Evolutionary conservation across 2,329 filamentous ascomycete genomes (phyloP), one percentile per base, ranked within the genome.

Genomic region (Diaporthe australafricana): DNA sequence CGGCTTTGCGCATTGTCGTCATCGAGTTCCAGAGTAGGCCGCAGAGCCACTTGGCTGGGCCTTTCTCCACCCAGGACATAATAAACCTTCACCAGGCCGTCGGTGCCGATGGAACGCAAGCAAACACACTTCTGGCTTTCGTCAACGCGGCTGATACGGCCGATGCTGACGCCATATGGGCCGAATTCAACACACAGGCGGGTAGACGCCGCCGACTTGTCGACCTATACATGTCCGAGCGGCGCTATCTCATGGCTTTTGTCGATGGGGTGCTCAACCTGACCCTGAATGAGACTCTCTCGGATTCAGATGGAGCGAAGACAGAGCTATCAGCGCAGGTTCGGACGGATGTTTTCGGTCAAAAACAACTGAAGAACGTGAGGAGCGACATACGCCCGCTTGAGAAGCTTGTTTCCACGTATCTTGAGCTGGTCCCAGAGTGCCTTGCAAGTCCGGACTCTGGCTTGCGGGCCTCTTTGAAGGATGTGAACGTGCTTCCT

Each of bases 21-120:
- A 83, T 96, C 56, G 96, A 98, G 86, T 93, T 93, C 86, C 96
- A 98, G 82, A 89, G 89, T 75, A 90, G 94, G 45, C 86, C 94
- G n/a, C 87, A 90, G n/a, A 87, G 87, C 56, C 91, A 95, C 76
- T 87, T 98, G 1, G 86, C 91, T 52, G 89, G 88, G 17, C 90
- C 91, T 1, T 89, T 96, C 70, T 94, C 94, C 0, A 91, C 92
- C 57, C 94, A 96, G 76, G 94, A 97, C 84, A 86, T 91, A 20
- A 87, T 91, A 70, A 95, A 94, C 77, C 83, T 97, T 56, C 91
- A 93, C 77, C 92, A 93, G 77, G 93, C 93, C 20, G 89, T 92
- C 16, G 92, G 92, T 25, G 86, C 90, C 35, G 89, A 88, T 71
- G 91, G 90, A 79, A 81, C 86, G 16, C 87, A 89, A 74, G 85